Evolutionary conservation across 2,329 filamentous ascomycete genomes (phyloP).

Genomic region (Microcera coccophila): DNA sequence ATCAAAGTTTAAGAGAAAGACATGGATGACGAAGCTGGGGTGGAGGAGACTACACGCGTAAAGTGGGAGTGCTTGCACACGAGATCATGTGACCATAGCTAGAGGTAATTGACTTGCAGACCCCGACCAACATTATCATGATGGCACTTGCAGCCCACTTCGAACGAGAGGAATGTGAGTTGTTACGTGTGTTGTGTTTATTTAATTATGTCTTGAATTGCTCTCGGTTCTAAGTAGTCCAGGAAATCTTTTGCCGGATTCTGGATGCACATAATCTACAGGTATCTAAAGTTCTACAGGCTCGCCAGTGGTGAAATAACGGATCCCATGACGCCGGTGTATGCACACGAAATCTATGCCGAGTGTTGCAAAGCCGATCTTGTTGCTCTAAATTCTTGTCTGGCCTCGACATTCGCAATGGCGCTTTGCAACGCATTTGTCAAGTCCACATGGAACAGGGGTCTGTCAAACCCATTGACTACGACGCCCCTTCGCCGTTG

Average conservation of each 20-base stretch:
- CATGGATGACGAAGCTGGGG: conserved; percentile 4
- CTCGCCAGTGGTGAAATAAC: not conserved
- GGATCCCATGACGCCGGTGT: not conserved
- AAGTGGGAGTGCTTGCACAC: conserved; percentile 5
- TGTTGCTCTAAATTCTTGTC: conserved; percentile 32
- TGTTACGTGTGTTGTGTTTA: no score
- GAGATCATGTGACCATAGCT: conserved; percentile 18
- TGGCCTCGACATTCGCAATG: conserved; percentile 69
- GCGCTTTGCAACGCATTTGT: conserved; percentile 86
- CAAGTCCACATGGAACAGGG: conserved; percentile 90
- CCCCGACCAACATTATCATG: no score
- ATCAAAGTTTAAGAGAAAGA: conserved; percentile 2
- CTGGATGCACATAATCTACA: no score
- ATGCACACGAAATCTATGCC: not conserved
- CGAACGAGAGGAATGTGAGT: no score
- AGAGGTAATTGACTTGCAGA: no score
- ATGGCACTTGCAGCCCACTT: no score
- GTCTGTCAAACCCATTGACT: conserved; percentile 81
- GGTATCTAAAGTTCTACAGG: not conserved
- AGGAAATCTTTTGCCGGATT: no score
- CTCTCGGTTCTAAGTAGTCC: no score
- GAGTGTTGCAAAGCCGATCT: not conserved
- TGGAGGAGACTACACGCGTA: conserved; percentile 6
- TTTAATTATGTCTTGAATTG: no score
- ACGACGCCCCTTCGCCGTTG: conserved; percentile 54